Evolutionary conservation across 2,329 filamentous ascomycete genomes (phyloP), one percentile per base, ranked within the genome.

Genomic region (Phaeomoniella chlamydospora): DNA sequence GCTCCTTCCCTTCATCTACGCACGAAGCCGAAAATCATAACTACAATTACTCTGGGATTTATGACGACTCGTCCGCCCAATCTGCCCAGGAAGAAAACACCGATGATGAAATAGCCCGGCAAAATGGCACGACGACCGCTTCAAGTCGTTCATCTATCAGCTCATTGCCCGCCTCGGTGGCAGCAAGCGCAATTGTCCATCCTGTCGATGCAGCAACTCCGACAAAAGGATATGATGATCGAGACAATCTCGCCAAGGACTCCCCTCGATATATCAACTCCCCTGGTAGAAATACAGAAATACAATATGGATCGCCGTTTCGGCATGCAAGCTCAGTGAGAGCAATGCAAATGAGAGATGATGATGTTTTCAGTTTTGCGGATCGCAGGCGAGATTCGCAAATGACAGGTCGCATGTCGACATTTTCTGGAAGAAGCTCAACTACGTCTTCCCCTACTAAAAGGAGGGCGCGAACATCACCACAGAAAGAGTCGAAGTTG

Each of bases 251-350:
- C 13, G n/a, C n/a, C n/a, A 35, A 36, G 5, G 38, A 31, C 15
- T 16, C 18, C 11, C n/a, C 32, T 9, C 15, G 13, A 9, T 12
- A 16, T 13, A 4, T 34, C 4, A 15, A 18, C 9, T 34, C 32
- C 4, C 13, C 32, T 4, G 18, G 18, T 12, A 16, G 32, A 16
- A 33, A 37, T 31, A 14, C 18, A 4, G 44, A 29, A 48, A 48
- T 43, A 40, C 42, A 39, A 22, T 53, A 52, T 5, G 49, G 55
- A 38, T 51, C 51, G 0, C 54, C 52, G 0, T 65, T 65, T 39
- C 54, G 61, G 22, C 58, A 64, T 40, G 56, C 59, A 1, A 64
- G 59, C 46, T 64, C 61, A 1, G 59, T 64, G 4, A 46, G 53
- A 19, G 59, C 59, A 4, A 54, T 63, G 46, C 59, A 62, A 43